These are phyloP conservation scores for Metroxylon sagu DNA, from an alignment of 176 grass and related monocot species.

Conservation along the genomic window DNA sequence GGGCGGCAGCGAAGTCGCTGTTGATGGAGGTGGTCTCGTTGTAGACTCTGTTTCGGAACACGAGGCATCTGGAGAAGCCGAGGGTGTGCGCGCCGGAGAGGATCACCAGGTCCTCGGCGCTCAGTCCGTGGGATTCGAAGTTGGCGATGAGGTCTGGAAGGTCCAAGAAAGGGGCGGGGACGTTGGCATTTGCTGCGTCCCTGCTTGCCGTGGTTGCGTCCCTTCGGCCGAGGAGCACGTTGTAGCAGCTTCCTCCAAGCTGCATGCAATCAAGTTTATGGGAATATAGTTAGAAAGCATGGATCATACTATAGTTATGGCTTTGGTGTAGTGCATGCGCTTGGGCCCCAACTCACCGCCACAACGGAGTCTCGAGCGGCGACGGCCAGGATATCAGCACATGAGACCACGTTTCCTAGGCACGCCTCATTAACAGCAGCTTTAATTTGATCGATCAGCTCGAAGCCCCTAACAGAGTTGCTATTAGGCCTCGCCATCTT, in stretches of 20 bases:
- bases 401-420: conserved; percentile 68
- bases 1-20: conserved; percentile 28
- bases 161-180: conserved; percentile 55
- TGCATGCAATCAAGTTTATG: conserved; percentile 9
- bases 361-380: conserved; percentile 72
- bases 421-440: conserved; percentile 39
- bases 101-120: conserved; percentile 53
- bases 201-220: conserved; percentile 57
- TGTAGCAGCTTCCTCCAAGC: conserved; percentile 60
- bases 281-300: too few species aligned
- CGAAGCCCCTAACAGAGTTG: conserved; percentile 58
- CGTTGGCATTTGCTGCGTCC: conserved; percentile 28
- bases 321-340: too few species aligned
- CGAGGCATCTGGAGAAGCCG: conserved; percentile 50
- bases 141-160: conserved; percentile 34
- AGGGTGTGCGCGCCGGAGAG: conserved; percentile 76
- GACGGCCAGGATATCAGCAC: conserved; percentile 61
- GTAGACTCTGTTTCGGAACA: conserved; percentile 63
- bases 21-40: conserved; percentile 52
- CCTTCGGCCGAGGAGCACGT: conserved; percentile 48
- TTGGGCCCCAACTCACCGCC: conserved; percentile 29
- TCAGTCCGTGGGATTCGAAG: conserved; percentile 54
- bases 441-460: conserved; percentile 61
- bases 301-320: too few species aligned
- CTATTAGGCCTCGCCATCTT: conserved; percentile 63